A percentile compares a stretch with the other conserved stretches of the same genome.
Evolutionary conservation across 139 green algal genomes (phyloP).

Genomic region (Tetradesmus obliquus): DNA sequence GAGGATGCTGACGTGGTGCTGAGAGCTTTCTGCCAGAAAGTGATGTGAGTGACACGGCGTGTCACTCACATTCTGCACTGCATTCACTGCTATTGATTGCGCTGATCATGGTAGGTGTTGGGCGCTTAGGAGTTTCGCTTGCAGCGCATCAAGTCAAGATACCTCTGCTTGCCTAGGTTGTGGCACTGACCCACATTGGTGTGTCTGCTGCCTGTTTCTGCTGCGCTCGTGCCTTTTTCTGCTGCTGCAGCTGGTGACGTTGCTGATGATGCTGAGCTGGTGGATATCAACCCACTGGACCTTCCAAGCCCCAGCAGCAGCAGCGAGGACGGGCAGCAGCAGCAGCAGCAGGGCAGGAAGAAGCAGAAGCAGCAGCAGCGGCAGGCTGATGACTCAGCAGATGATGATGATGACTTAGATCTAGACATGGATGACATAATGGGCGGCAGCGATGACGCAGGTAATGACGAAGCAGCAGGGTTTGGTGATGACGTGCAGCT

Average conservation of each 20-base stretch:
- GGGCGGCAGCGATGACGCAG: not conserved
- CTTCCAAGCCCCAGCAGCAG: conserved; percentile 52
- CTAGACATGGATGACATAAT: conserved; percentile 30
- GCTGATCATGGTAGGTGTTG: too few species aligned
- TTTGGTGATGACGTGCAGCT: conserved; percentile 13
- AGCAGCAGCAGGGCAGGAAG: conserved; percentile 1
- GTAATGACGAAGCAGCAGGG: not conserved
- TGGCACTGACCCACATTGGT: not conserved
- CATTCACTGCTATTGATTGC: not conserved
- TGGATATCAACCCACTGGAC: conserved; percentile 32
- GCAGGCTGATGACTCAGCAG: not conserved
- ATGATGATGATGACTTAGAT: not conserved
- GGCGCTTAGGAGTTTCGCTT: too few species aligned
- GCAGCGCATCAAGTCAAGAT: too few species aligned
- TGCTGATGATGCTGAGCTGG: conserved; percentile 32
- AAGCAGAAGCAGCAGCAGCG: conserved; percentile 32
- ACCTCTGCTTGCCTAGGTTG: not conserved
- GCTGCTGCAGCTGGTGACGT: not conserved
- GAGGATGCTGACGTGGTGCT: too few species aligned
- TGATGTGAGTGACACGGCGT: conserved; percentile 26
- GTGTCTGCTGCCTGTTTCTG: not conserved
- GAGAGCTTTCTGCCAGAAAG: not conserved
- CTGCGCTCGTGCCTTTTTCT: not conserved
- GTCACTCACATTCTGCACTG: not conserved
- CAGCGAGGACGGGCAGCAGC: conserved; percentile 1